Evolutionary conservation across 2,329 filamentous ascomycete genomes (phyloP), one percentile per base, ranked within the genome.

Genomic region (Fusarium sp.): DNA sequence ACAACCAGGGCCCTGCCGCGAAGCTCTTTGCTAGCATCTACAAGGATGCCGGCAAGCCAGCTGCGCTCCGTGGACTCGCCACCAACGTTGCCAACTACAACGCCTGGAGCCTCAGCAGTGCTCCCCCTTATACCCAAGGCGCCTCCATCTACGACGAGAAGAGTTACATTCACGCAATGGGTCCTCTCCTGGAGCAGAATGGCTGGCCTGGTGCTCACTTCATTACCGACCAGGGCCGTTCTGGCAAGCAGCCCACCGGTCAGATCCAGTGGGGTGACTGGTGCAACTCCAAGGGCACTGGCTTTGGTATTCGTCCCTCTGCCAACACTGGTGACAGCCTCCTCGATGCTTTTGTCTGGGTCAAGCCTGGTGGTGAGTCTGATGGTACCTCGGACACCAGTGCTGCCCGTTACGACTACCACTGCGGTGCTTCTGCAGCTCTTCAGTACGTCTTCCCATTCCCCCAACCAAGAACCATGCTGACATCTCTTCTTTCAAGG

Each of bases 271-370:
- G 90, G 90, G 91, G 91, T 47, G 86, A 93, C 79, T 93, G 91
- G 91, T 93, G 91, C 85, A 93, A 93, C 76, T 86, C 90, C 69
- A 87, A 84, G 35, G 88, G 87, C 35, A 89, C 91, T 61, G 91
- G 91, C 9, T 93, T 92, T 70, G 92, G 91, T 69, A 81, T 82
- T n/a, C 87, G 90, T n/a, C 91, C 91, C 2, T 88, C 88, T 5
- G 85, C 90, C n/a, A 84, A 89, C 78, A 93, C 91, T 10, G 89
- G 88, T 16, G 86, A 90, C 71, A 79, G 82, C 2, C 83, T 91
- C 20, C 85, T 88, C 36, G 92, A 93, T 80, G 90, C 91, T 45
- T 91, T 93, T 74, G 91, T 93, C 66, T 93, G 91, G 91, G 84
- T 93, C 75, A 93, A 93, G 87, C 91, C 91, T 6, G 91, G 91